Base-by-base conservation (phyloP, 192 early-diverging fungal genomes). In the Coemansia sp. region DNA sequence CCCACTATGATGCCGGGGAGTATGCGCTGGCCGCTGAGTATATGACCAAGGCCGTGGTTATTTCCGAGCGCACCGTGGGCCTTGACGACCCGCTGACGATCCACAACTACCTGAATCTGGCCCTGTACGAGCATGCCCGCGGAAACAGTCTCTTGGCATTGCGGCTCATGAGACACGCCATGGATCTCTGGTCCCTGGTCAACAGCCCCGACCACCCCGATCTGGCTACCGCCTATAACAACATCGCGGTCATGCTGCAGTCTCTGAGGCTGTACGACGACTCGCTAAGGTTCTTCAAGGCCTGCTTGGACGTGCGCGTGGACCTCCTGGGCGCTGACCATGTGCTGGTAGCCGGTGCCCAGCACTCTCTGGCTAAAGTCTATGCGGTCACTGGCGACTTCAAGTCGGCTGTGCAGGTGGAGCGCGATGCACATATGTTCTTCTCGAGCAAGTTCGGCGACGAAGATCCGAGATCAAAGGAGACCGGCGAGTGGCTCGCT, bases 91-190 rank as follows among this genome's bases (percentile, higher is more conserved):
- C 89, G 29, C 92, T 95, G 66, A 94, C 94, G 4, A 69, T 94
- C 63, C 90, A 93, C 85, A 90, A 92, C 76, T 98, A 98, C 85
- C 73, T 94, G 58, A 95, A 95, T 67, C 84, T 99, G 69, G 95
- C 91, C 38, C 84, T 93, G 71, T 96, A 94, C 81, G 97, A 99
- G 86, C 92, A 90, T 64, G 85, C 90, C 11, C 79, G 86, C 70
- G 93, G 91, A 12, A 87, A 93, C 68, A 87, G 86, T 1, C 58
- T 70, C 21, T 39, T 73, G 44, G 93, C 90, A 17, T 86, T 98
- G 63, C 87, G 86, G 32, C 90, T 92, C 48, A 87, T 97, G 83
- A 82, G 86, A 17, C 95, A 95, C 74, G 93, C 95, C 0, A 72
- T 94, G 72, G 87, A 89, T 65, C 88, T 90, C 60, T 92, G 92